These are phyloP conservation scores for Tetrahymena thermophila DNA, from an alignment of 73 alveolate species.

Conservation along the genomic window DNA sequence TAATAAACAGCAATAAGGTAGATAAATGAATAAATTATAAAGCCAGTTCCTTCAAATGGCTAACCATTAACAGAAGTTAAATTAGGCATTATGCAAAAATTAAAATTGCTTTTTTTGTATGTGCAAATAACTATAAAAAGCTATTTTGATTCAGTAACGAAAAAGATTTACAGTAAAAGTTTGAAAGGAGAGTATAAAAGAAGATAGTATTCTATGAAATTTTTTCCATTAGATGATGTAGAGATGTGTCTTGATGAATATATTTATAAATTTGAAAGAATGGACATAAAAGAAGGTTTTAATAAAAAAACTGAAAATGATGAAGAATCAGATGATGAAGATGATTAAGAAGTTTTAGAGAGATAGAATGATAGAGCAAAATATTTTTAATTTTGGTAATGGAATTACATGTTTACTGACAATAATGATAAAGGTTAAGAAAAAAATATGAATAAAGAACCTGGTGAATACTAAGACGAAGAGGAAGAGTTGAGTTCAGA, in stretches of 20 bases:
- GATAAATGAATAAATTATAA: background rate
- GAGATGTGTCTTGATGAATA: background rate
- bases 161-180: background rate
- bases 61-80: background rate
- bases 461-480: background rate
- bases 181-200: background rate
- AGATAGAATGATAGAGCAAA: background rate
- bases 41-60: background rate
- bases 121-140: background rate
- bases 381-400: background rate
- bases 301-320: background rate
- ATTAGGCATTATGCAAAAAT: background rate
- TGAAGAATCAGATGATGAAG: background rate
- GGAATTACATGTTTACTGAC: constrained; percentile 1
- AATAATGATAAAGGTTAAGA: background rate
- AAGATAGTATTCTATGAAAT: background rate
- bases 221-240: background rate
- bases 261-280: background rate
- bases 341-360: background rate
- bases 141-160: background rate
- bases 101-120: background rate
- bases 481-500: background rate
- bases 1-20: background rate
- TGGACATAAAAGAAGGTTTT: background rate
- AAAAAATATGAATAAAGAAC: background rate